These are phyloP conservation scores for Corymbia citriodora DNA, from an alignment of 441 rosid species.

Conservation along the genomic window DNA sequence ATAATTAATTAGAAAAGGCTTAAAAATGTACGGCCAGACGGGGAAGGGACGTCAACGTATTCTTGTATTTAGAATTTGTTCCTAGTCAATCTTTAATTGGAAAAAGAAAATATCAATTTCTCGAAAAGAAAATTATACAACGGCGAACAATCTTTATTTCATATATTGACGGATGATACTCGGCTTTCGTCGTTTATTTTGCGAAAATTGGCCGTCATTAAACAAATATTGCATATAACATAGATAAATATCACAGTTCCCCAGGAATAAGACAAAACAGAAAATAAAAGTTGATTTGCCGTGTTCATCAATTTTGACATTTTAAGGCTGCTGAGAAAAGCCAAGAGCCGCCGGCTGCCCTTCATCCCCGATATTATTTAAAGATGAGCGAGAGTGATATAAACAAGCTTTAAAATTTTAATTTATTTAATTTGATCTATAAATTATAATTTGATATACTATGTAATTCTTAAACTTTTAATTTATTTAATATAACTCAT, in stretches of 20 bases:
- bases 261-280: neutral
- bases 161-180: neutral
- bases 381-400: too few relatives aligned
- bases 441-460: too few relatives aligned
- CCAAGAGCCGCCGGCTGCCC: neutral
- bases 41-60: neutral
- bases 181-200: neutral
- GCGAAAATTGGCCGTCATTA: neutral
- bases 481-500: too few relatives aligned
- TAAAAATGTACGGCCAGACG: neutral
- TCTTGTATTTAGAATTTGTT: neutral
- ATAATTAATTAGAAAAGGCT: neutral
- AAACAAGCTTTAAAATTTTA: too few relatives aligned
- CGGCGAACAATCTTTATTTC: neutral
- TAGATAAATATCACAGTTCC: neutral
- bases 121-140: neutral
- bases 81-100: rapidly evolving
- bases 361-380: neutral
- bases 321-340: neutral
- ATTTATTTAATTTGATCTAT: too few relatives aligned
- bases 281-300: neutral
- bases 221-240: neutral
- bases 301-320: neutral
- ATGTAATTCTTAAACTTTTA: too few relatives aligned
- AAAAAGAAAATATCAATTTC: neutral